These are phyloP conservation scores for Triticum urartu DNA, from an alignment of 176 grass and related monocot species.

Conservation along the genomic window DNA sequence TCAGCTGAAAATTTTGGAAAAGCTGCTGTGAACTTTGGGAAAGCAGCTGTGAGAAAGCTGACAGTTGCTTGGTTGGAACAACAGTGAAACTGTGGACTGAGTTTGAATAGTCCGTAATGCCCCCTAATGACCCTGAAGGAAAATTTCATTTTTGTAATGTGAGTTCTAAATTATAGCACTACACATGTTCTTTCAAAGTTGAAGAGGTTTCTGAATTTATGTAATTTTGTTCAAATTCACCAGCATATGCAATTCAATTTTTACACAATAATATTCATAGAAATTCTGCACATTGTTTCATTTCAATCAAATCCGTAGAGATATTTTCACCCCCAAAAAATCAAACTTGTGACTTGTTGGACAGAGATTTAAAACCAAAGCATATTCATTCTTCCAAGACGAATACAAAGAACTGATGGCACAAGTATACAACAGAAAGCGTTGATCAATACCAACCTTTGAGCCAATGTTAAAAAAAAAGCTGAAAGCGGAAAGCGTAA, in stretches of 20 bases:
- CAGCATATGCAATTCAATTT: background rate
- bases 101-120: background rate
- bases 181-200: background rate
- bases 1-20: background rate
- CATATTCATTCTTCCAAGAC: background rate
- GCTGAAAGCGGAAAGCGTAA: too few species aligned
- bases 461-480: too few species aligned
- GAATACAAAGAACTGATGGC: background rate
- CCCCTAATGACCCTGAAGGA: background rate
- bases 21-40: background rate
- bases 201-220: background rate
- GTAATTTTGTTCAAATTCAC: background rate
- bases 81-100: background rate
- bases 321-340: background rate
- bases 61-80: background rate
- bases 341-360: background rate
- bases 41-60: background rate
- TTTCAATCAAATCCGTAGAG: background rate
- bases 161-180: background rate
- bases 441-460: background rate
- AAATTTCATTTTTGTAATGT: background rate
- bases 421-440: background rate
- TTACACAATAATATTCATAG: background rate
- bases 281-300: background rate
- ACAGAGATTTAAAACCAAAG: background rate